Conservation (phyloP, 331 rosid genomes). For the Cydonia oblonga region DNA sequence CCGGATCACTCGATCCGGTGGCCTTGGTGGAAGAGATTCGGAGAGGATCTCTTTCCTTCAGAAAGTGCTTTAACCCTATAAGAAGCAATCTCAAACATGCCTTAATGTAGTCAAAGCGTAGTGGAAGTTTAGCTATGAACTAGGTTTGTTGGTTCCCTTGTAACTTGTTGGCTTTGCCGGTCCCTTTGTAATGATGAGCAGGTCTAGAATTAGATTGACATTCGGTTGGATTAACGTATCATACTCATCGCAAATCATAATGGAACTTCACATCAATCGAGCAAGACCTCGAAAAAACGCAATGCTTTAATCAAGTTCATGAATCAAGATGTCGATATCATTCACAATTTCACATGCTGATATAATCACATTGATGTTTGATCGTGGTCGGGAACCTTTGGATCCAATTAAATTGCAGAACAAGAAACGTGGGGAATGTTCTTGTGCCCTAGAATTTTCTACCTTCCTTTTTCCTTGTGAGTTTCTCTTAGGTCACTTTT, state of each 20-base stretch:
- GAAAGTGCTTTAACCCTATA: background rate
- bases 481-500: background rate
- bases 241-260: background rate
- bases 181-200: no score
- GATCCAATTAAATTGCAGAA: background rate
- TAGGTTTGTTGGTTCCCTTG: background rate
- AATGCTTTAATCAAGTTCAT: background rate
- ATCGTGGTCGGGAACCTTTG: background rate
- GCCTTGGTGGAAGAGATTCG: no score
- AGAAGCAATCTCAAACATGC: background rate
- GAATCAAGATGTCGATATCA: background rate
- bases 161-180: background rate
- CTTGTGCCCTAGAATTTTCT: background rate
- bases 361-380: background rate
- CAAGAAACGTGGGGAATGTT: background rate
- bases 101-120: background rate
- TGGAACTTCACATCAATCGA: background rate
- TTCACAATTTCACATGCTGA: background rate
- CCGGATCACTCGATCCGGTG: no score
- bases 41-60: no score
- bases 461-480: background rate
- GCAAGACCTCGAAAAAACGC: accelerated
- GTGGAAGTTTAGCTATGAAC: background rate
- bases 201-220: background rate
- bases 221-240: accelerated